A percentile compares a stretch with the other conserved stretches of the same genome.
phyloP scores from a whole-genome alignment of 257 asterid genomes.

The Nicotiana obtusifolia region DNA sequence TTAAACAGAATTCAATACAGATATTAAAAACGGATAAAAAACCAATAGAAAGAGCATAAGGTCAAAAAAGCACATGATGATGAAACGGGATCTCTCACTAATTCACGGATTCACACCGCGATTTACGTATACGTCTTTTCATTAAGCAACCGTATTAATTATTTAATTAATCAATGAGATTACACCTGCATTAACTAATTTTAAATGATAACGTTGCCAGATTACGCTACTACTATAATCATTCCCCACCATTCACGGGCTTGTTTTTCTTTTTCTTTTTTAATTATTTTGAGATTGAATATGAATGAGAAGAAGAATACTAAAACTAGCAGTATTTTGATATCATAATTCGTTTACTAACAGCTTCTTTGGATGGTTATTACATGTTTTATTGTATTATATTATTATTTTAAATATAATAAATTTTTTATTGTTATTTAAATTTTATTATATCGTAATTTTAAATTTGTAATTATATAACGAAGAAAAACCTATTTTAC shows the following conservation, averaged over 20 bases:
- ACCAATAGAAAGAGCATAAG: not conserved
- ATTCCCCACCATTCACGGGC: slow-evolving; percentile 11
- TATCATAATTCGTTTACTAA: no score
- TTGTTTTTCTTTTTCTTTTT: not conserved
- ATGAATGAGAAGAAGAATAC: not conserved
- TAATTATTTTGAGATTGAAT: not conserved
- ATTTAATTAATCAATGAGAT: not conserved
- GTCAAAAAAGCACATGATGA: slow-evolving; percentile 22
- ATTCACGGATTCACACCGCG: slow-evolving; percentile 44
- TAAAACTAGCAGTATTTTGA: not conserved
- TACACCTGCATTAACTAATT: not conserved
- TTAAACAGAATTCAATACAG: no score
- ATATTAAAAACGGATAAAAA: no score
- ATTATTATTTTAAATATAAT: no score
- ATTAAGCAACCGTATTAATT: slow-evolving; percentile 18
- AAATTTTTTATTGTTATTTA: no score
- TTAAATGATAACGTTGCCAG: not conserved
- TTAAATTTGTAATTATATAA: no score
- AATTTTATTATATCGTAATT: no score
- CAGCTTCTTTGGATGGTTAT: no score
- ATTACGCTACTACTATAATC: not conserved
- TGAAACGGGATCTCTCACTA: slow-evolving; percentile 5
- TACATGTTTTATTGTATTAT: no score
- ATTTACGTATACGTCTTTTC: slow-evolving; percentile 54
- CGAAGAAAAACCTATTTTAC: no score